Base-by-base conservation (phyloP, 1,139 yeast genomes). In the Debaryomycetaceae sp. region DNA sequence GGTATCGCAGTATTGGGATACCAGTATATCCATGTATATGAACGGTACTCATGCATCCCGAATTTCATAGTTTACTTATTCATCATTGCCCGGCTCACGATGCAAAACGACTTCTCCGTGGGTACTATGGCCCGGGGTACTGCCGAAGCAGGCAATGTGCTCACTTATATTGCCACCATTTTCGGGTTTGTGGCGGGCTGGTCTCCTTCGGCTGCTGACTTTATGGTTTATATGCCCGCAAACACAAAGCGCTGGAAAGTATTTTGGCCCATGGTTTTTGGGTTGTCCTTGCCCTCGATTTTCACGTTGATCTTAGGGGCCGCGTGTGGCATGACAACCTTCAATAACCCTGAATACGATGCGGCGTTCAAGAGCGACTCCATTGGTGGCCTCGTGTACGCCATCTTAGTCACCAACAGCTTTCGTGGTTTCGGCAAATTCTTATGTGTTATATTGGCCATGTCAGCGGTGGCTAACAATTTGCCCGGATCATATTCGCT, bases 111-210 rank as follows among this genome's bases (percentile, higher is more conserved):
- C 14, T 56, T 56, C 39, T 43, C 44, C 3, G 45, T 49, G 41
- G 58, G 54, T 5, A 32, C 32, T 9, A 49, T 64, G 63, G 58
- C 48, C 4, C 41, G 58, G 5, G 74, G 75, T 9, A 47, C 51
- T 5, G 42, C 51, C n/a, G 74, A 66, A 38, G 57, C 58, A 2
- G 62, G 61, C 9, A 52, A 49, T 27, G 58, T 54, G 3, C 42
- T 57, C 23, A 43, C 53, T 14, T 57, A 41, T 34, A 48, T 51
- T 19, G 45, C 54, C 3, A 37, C 49, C n/a, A 40, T 56, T 16
- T 56, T 56, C 34, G 61, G 61, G 3, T 53, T 55, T 30, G 48
- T 46, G 14, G 54, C 59, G 4, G 61, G 63, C 12, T 58, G 61
- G 61, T 30, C 50, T 10, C 53, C 60, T 13, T 46, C 48, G 6